A percentile compares a stretch with the other conserved stretches of the same genome.
phyloP scores from a whole-genome alignment of 164 flowering plant species.

The Akebia trifoliata region DNA sequence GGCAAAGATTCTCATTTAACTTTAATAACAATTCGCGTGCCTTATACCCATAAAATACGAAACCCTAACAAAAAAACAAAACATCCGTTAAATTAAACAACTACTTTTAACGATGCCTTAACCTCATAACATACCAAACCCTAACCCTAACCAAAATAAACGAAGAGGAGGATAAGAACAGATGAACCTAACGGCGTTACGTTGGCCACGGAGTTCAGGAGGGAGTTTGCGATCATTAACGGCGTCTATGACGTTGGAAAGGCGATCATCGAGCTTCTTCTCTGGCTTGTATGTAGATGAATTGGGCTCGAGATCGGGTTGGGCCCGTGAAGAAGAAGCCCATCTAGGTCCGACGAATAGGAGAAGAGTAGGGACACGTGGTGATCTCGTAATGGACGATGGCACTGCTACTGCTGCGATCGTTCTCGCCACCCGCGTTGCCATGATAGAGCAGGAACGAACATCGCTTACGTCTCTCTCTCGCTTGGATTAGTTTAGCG shows the following conservation, averaged over 20 bases:
- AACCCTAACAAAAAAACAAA: too few relatives aligned
- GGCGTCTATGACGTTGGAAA: conserved; percentile 64
- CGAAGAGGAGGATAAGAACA: background rate
- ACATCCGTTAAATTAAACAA: too few relatives aligned
- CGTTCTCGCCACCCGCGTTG: background rate
- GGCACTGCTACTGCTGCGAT: conserved; percentile 2
- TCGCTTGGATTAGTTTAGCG: too few relatives aligned
- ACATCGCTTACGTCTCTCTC: too few relatives aligned
- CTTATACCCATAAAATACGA: too few relatives aligned
- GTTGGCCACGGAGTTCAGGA: conserved; percentile 80
- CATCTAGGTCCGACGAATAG: background rate
- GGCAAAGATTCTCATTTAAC: too few relatives aligned
- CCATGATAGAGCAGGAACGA: conserved; percentile 9
- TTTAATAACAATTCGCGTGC: too few relatives aligned
- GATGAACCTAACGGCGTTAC: conserved; percentile 46
- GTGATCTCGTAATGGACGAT: background rate
- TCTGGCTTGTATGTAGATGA: conserved; percentile 4
- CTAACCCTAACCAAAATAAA: background rate
- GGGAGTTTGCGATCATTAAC: conserved; percentile 86
- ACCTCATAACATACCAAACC: background rate
- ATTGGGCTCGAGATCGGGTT: background rate
- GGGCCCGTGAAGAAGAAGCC: conserved; percentile 1
- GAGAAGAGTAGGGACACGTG: background rate
- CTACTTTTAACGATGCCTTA: background rate
- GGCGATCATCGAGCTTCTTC: conserved; percentile 52